Conservation (phyloP, 1,284 basidiomycete species). For the Ustilago esculenta region DNA sequence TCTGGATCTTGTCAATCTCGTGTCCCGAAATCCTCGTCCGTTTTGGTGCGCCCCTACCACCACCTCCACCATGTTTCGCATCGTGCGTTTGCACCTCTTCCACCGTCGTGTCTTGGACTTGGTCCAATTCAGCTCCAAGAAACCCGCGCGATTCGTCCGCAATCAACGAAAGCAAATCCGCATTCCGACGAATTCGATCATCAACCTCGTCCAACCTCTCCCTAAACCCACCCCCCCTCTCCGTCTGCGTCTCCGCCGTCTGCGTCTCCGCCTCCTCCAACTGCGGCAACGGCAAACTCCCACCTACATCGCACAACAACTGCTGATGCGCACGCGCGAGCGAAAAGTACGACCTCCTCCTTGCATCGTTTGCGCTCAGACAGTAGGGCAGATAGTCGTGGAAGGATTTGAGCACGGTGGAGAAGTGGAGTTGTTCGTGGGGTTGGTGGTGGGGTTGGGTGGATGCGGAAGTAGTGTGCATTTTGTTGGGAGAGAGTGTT, state of each 20-base stretch:
- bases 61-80: conserved; percentile 8
- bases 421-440: conserved; percentile 58
- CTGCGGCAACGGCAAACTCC: conserved; percentile 40
- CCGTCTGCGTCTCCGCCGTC: no score
- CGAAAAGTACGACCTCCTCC: conserved; percentile 53
- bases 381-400: conserved; percentile 63
- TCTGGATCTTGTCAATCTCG: conserved; percentile 64
- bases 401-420: conserved; percentile 58
- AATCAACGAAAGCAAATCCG: conserved; percentile 57
- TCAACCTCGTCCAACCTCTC: conserved; percentile 62
- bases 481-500: no score
- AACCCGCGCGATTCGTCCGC: conserved; percentile 58
- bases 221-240: conserved; percentile 37
- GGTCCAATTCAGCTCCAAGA: no score
- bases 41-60: conserved; percentile 11
- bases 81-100: conserved; percentile 11
- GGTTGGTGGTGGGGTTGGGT: no score
- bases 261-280: no score
- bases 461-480: no score
- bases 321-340: conserved; percentile 57
- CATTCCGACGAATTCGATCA: conserved; percentile 64
- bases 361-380: conserved; percentile 55
- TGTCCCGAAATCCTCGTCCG: conserved; percentile 46
- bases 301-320: conserved; percentile 46
- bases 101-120: no score